Evolutionary conservation across 2,329 filamentous ascomycete species (phyloP), one percentile per base, ranked within the genome.

Genomic region (Phyllosticta paracitricarpa): DNA sequence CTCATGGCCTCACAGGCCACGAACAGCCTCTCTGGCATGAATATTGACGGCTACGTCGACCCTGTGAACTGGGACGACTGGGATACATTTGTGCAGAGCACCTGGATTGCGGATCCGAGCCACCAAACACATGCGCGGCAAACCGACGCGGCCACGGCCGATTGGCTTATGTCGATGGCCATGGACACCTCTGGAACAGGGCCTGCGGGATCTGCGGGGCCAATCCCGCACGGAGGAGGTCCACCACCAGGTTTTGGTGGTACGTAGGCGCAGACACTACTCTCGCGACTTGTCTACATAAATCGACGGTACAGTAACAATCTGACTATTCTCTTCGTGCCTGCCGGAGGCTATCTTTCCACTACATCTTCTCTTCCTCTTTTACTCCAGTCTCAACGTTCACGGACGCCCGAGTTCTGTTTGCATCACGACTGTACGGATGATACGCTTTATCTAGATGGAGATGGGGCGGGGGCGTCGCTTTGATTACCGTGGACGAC

Each of bases 1-100:
- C n/a, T 61, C 4, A 35, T 61, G 22, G 40, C 57, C 6, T 7
- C 26, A 10, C 12, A n/a, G 26, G 48, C 51, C 9, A 51, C 51
- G 10, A 26, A 14, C 3, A 48, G 53, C 22, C 12, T 61, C 12
- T 57, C 59, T 17, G 17, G 24, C 51, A 58, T 61, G 60, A 58
- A 51, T 10, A 51, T 61, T 17, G 56, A 61, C 14, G 30, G 51
- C 8, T 58, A 58, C 25, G 60, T 51, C 22, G 60, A 61, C 7
- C 60, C 60, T 5, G 60, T 61, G 55, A 61, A 61, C 24, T 61
- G 60, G 60, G 26, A 54, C 2, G 60, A 61, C 40, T 61, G 60
- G 60, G 51, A 58, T 25, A 56, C 57, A 17, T 61, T 61, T 51
- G 60, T 61, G 14, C 60, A 54, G 35, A 61, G 60, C 33, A 61